Conservation (phyloP, 1,139 yeast species). For the Debaryomycetaceae sp. region DNA sequence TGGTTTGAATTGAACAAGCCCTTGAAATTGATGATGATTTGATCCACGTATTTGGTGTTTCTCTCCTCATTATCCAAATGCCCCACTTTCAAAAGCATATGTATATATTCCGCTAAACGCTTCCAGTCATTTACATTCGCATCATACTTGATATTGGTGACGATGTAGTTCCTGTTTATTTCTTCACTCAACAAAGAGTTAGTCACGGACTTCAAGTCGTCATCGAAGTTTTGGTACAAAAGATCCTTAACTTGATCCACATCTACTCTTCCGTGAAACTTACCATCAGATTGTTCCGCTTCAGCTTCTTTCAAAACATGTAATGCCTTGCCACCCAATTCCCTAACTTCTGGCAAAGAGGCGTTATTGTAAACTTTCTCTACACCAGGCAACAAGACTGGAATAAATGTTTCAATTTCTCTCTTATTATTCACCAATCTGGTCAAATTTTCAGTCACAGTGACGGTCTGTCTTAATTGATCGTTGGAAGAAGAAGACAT, state of each 20-base stretch:
- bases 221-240: constrained; percentile 34
- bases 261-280: constrained; percentile 72
- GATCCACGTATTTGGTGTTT: constrained; percentile 39
- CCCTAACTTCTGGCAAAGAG: constrained; percentile 95
- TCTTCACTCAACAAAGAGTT: constrained; percentile 26
- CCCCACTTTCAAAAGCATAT: constrained; percentile 35
- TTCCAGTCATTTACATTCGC: constrained; percentile 93
- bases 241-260: constrained; percentile 51
- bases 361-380: constrained; percentile 86
- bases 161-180: constrained; percentile 46
- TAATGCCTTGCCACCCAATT: constrained; percentile 82
- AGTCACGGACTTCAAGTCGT: constrained; percentile 20
- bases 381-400: constrained; percentile 84
- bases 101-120: constrained; percentile 57
- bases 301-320: constrained; percentile 80
- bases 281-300: constrained; percentile 59
- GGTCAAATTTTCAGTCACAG: constrained; percentile 92
- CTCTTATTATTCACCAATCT: constrained; percentile 91
- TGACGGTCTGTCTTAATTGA: constrained; percentile 93
- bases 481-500: constrained; percentile 90
- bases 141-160: constrained; percentile 58
- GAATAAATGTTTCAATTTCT: constrained; percentile 86
- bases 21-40: constrained; percentile 55
- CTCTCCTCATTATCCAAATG: constrained; percentile 30
- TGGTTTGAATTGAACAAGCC: constrained; percentile 63